Evolutionary conservation across 2,329 filamentous ascomycete species (phyloP), one percentile per base, ranked within the genome.

Genomic region (Fusarium zealandicum): DNA sequence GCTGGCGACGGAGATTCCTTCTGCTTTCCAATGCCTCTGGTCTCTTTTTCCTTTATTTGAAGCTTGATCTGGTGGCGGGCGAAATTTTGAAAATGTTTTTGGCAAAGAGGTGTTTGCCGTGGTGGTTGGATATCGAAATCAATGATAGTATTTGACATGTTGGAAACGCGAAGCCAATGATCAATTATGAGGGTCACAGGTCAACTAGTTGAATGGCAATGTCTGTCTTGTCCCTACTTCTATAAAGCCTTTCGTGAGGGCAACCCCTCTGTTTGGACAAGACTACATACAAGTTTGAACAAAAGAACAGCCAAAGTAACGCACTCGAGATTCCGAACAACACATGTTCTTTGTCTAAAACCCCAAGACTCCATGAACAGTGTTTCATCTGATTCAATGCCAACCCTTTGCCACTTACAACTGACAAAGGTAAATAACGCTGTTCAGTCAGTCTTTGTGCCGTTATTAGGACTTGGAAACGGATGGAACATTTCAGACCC

Each of bases 31-130:
- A 33, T 8, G 11, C 7, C 5, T 27, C 1, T 6, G 3, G n/a
- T 8, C 12, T 11, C 3, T 32, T 8, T 27, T 31, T 28, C 9
- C 37, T 55, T 13, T 16, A 7, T 40, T 7, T 48, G 41, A 2
- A 13, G 11, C 13, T 7, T 12, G 7, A 59, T 45, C 6, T 43
- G 38, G 1, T 12, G 13, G 2, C 42, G 27, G 0, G 28, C 18
- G 6, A 48, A 32, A 4, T 46, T 14, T 45, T 31, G 5, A 14
- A 61, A 61, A 12, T 61, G 54, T 0, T 13, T 44, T 14, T 38
- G 27, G 25, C 59, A 63, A 3, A 61, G 16, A 1, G 59, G 45
- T 16, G 16, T 31, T 9, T 51, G 31, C 6, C 17, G 18, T 1
- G 13, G 22, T 31, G 6, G 41, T 6, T 18, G 16, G 9, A 3